These are phyloP conservation scores for Coprinopsis strossmayeri DNA, from an alignment of 768 basidiomycete genomes.

Conservation along the genomic window DNA sequence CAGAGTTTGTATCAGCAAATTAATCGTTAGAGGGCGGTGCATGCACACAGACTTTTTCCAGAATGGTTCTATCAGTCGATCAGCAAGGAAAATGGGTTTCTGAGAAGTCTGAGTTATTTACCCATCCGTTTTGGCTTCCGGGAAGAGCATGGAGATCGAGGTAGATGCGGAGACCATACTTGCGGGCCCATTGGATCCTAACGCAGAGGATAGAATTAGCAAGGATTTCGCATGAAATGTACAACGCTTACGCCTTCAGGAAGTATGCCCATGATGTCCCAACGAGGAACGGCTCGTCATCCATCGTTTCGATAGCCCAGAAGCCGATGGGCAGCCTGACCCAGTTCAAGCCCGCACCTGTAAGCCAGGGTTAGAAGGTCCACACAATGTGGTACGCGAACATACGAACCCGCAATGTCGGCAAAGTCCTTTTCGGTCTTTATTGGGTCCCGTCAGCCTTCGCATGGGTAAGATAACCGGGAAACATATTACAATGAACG, in stretches of 20 bases:
- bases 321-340: slow-evolving; percentile 81
- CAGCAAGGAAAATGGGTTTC: slow-evolving; percentile 9
- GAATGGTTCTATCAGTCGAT: slow-evolving; percentile 29
- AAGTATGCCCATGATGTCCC: slow-evolving; percentile 70
- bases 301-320: slow-evolving; percentile 79
- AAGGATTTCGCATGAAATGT: slow-evolving; percentile 5
- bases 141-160: slow-evolving; percentile 72
- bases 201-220: slow-evolving; percentile 22
- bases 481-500: slow-evolving; percentile 8
- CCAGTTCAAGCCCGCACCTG: slow-evolving; percentile 78
- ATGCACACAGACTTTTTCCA: slow-evolving; percentile 23
- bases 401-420: slow-evolving; percentile 25
- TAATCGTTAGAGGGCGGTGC: slow-evolving; percentile 1
- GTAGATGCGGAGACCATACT: slow-evolving; percentile 86
- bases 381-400: neutral
- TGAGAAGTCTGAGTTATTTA: slow-evolving; percentile 17
- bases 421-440: slow-evolving; percentile 32
- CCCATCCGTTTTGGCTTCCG: slow-evolving; percentile 83
- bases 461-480: neutral
- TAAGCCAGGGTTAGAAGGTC: neutral
- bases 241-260: slow-evolving; percentile 33
- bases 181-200: slow-evolving; percentile 78
- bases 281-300: slow-evolving; percentile 76
- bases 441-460: neutral
- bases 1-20: slow-evolving; percentile 8